These are phyloP conservation scores for Paralagenidium karlingii DNA, from an alignment of 352 stramenopile genomes.

Conservation along the genomic window DNA sequence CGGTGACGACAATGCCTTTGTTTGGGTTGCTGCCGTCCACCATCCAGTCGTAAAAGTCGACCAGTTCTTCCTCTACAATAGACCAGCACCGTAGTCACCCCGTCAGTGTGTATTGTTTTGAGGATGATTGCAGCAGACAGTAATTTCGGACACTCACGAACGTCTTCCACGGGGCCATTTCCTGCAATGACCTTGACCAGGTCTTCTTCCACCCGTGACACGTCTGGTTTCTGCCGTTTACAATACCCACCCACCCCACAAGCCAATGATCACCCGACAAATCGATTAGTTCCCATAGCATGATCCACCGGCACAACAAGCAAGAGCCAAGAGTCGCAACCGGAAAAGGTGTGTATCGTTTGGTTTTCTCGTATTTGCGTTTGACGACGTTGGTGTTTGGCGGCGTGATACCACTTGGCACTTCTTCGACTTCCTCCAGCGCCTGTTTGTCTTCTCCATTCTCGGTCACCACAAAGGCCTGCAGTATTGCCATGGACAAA, in stretches of 20 bases:
- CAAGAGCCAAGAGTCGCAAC: too few relatives aligned
- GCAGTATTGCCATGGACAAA: too few relatives aligned
- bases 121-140: neutral
- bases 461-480: slow-evolving; percentile 79
- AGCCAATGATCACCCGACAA: neutral
- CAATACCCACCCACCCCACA: neutral
- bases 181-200: slow-evolving; percentile 70
- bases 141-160: slow-evolving; percentile 56
- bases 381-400: slow-evolving; percentile 82
- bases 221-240: slow-evolving; percentile 54
- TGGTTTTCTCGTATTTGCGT: slow-evolving; percentile 81
- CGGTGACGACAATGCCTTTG: slow-evolving; percentile 42
- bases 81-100: too few relatives aligned
- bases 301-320: too few relatives aligned
- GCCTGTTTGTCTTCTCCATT: slow-evolving; percentile 54
- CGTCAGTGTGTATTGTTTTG: neutral
- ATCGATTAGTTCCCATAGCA: neutral
- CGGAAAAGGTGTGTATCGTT: slow-evolving; percentile 67
- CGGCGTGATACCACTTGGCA: slow-evolving; percentile 60
- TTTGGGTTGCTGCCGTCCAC: slow-evolving; percentile 57
- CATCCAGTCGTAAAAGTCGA: slow-evolving; percentile 84
- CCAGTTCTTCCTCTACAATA: slow-evolving; percentile 61
- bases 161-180: slow-evolving; percentile 50
- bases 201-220: slow-evolving; percentile 71
- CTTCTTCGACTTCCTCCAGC: slow-evolving; percentile 50